A percentile compares a stretch with the other conserved stretches of the same genome.
These are phyloP conservation scores for Dictyostelium purpureum DNA, from an alignment of 78 protist species.

Conservation along the genomic window DNA sequence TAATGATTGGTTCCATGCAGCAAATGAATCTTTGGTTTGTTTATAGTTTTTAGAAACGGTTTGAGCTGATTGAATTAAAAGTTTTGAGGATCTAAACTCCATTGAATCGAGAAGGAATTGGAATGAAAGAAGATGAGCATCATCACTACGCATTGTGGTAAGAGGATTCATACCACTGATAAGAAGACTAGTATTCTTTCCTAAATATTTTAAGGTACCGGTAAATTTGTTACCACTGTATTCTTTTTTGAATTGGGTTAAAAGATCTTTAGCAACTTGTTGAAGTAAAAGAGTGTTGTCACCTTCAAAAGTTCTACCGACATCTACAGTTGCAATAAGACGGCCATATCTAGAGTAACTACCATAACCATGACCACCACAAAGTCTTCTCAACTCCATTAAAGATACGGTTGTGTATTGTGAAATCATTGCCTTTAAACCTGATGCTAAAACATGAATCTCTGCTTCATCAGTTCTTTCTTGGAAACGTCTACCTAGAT, in stretches of 20 bases:
- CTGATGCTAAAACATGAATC: conserved; percentile 61
- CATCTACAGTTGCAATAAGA: conserved; percentile 11
- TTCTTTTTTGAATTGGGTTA: conserved; percentile 74
- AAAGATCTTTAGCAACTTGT: conserved; percentile 85
- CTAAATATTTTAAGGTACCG: conserved; percentile 57
- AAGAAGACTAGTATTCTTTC: conserved; percentile 44
- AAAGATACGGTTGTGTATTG: conserved; percentile 2
- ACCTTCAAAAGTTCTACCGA: conserved; percentile 77
- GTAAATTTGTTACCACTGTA: conserved; percentile 60
- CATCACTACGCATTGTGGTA: conserved; percentile 42
- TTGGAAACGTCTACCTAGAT: background rate
- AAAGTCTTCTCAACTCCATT: conserved; percentile 64
- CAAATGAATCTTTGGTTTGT: conserved; percentile 27
- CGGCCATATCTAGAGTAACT: conserved; percentile 27
- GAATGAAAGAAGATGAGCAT: conserved; percentile 18
- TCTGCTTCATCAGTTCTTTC: conserved; percentile 57
- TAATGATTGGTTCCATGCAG: conserved; percentile 63
- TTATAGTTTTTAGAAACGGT: conserved; percentile 38
- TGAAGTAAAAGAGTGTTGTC: conserved; percentile 72
- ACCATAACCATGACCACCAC: conserved; percentile 93
- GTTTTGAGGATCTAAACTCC: conserved; percentile 56
- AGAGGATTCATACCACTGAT: conserved; percentile 25
- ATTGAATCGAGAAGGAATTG: conserved; percentile 24
- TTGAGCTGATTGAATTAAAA: conserved; percentile 52
- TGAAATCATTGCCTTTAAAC: conserved; percentile 21